Evolutionary conservation across 768 basidiomycete species (phyloP), one percentile per base, ranked within the genome.

Genomic region (Leccinum ochraceum): DNA sequence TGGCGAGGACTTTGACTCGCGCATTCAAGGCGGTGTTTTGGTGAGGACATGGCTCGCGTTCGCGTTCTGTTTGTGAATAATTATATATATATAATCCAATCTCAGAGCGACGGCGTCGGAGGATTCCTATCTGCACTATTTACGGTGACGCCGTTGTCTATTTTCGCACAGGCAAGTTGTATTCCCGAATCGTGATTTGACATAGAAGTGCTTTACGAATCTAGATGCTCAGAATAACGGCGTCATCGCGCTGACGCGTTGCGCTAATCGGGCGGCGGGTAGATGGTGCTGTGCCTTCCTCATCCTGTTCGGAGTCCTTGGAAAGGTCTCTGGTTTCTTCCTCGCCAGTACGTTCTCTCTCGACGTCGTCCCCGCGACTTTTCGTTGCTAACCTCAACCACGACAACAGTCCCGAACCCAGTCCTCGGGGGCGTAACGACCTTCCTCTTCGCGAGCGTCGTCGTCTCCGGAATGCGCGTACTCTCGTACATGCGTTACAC

Each of bases 381-480:
- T 1, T 9, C 24, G 7, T 48, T 52, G 30, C 53, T 59, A 5
- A 67, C 9, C 42, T 44, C n/a, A 44, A n/a, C 42, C 9, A 11
- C 13, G 2, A 49, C 34, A 2, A 10, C 60, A 83, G 82, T 95
- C 60, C 93, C 92, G 1, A 87, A 89, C 67, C 79, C 92, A 0
- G 91, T 92, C 7, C 81, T 92, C 0, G 92, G 92, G 2, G 91
- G 92, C 3, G 90, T 94, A 3, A 95, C 91, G 11, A 93, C 92
- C 3, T 94, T 94, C 80, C 79, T 94, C 10, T 94, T 94, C 68
- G 87, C 89, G 0, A 86, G 80, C 44, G 91, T 94, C 30, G 80
- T 83, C 16, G 72, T 16, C 7, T 89, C 88, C 0, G 91, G 92
- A 34, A 55, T 89, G 30, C 83, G 88, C 24, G 89, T 94, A 3